Base-by-base conservation (phyloP, 768 basidiomycete genomes). In the Kwoniella dendrophila region DNA sequence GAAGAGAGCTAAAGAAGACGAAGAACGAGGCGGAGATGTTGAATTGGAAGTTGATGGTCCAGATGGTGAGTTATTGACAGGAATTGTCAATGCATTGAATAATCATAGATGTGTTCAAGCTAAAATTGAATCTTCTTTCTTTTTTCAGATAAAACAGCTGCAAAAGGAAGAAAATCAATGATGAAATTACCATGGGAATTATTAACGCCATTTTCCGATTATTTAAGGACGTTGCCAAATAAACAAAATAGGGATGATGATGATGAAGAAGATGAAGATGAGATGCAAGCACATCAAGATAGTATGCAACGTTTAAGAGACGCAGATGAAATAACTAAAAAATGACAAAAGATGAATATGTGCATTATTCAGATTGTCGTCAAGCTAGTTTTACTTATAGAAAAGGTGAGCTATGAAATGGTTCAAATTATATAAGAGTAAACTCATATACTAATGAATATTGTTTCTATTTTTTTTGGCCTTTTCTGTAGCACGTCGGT, bases 121-220 rank as follows among this genome's bases (percentile, higher is more conserved):
- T n/a, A n/a, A n/a, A n/a, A n/a, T n/a, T n/a, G n/a, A n/a, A n/a
- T n/a, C n/a, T n/a, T n/a, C n/a, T n/a, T 32, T 30, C 12, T 16
- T 60, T 8, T 2, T 14, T 55, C 59, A 73, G 73, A 77, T 41
- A 71, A 73, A 66, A 62, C 68, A 12, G 60, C 67, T 1, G 47
- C 68, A 12, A 96, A 95, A 74, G 89, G 91, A 1, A 87, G 91
- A 79, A 94, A 94, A 76, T 90, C 91, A 62, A 92, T 90, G 41
- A 91, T 97, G 72, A 95, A 95, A 79, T 84, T 96, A 3, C 91
- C 94, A 41, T 98, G 94, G 94, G 94, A 97, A 76, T 86, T 96
- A 10, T 86, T 87, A 2, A 94, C 92, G 0, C 88, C 93, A 29
- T 97, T 92, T 73, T 88, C 89, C 2, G 94, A 96, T 74, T 88